These are phyloP conservation scores for Russula lepida DNA, from an alignment of 768 basidiomycete genomes.

Conservation along the genomic window DNA sequence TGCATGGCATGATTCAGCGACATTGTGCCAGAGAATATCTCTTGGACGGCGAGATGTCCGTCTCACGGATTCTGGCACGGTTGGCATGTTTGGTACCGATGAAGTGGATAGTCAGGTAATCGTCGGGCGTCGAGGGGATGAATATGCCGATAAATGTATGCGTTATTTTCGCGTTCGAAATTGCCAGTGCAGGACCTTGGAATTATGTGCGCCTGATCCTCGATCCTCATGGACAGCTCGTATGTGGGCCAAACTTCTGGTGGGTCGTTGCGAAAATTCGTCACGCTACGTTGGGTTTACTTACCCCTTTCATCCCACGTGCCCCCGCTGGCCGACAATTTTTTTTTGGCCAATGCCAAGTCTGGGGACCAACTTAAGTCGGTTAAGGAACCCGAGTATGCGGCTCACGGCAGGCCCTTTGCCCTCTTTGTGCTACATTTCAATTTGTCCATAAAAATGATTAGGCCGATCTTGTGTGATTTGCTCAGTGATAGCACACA, in stretches of 20 bases:
- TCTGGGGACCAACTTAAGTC: neutral
- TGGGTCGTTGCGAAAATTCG: neutral
- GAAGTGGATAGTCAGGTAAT: neutral
- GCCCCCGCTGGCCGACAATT: neutral
- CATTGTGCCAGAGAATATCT: conserved; percentile 15
- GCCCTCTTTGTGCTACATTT: no score
- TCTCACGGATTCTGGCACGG: conserved; percentile 25
- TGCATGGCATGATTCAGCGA: neutral
- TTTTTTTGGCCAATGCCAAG: neutral
- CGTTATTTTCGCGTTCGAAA: neutral
- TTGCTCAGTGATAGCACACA: neutral
- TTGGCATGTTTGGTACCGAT: conserved; percentile 22
- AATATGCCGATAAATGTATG: neutral
- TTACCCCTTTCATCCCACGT: neutral
- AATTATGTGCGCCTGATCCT: neutral
- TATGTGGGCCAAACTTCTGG: neutral
- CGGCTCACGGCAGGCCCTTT: neutral
- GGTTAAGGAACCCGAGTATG: neutral
- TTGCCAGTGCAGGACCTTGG: neutral
- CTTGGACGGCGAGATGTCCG: conserved; percentile 18
- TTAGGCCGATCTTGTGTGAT: no score
- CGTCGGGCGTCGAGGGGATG: neutral
- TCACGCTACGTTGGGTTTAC: neutral
- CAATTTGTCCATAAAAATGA: no score
- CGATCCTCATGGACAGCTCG: neutral